Percentiles rank a stretch among this genome's conserved stretches.
These are phyloP conservation scores for Aspergillus egyptiacus DNA, from an alignment of 495 filamentous ascomycete genomes.

Conservation along the genomic window DNA sequence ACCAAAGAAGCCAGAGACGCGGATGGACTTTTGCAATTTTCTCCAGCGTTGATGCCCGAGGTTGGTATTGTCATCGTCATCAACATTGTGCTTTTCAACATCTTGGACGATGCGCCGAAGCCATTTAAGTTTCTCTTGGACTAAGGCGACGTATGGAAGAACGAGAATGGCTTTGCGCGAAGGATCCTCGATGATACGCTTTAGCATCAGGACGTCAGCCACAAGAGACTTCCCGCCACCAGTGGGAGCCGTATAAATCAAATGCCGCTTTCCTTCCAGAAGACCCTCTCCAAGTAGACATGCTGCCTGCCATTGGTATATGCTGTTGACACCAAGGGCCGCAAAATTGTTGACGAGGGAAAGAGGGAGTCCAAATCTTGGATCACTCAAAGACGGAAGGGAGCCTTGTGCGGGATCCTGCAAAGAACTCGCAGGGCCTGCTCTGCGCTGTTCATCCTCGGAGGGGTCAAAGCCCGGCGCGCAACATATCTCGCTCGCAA, in stretches of 20 bases:
- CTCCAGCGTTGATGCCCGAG: conserved; percentile 30
- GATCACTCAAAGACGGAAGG: conserved; percentile 56
- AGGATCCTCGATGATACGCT: conserved; percentile 59
- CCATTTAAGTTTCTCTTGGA: conserved; percentile 79
- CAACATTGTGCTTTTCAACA: conserved; percentile 45
- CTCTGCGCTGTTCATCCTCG: background rate
- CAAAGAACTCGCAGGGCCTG: conserved; percentile 22
- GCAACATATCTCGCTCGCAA: conserved; percentile 34
- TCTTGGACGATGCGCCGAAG: conserved; percentile 61
- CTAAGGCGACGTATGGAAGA: conserved; percentile 76
- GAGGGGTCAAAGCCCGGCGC: conserved; percentile 18
- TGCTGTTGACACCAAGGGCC: conserved; percentile 55
- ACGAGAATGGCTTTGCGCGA: conserved; percentile 67
- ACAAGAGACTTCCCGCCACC: conserved; percentile 78
- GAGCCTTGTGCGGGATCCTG: conserved; percentile 52
- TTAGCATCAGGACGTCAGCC: conserved; percentile 70
- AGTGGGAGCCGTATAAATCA: conserved; percentile 82
- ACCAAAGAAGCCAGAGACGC: conserved; percentile 69
- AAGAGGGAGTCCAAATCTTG: conserved; percentile 57
- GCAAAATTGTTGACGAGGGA: conserved; percentile 60
- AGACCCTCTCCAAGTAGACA: conserved; percentile 66
- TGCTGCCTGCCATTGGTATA: conserved; percentile 81
- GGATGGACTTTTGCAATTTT: conserved; percentile 38
- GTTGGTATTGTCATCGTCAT: conserved; percentile 20
- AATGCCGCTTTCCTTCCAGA: conserved; percentile 57